These are phyloP conservation scores for Geotrichum siamense DNA, from an alignment of 1,139 yeast genomes.

Conservation along the genomic window DNA sequence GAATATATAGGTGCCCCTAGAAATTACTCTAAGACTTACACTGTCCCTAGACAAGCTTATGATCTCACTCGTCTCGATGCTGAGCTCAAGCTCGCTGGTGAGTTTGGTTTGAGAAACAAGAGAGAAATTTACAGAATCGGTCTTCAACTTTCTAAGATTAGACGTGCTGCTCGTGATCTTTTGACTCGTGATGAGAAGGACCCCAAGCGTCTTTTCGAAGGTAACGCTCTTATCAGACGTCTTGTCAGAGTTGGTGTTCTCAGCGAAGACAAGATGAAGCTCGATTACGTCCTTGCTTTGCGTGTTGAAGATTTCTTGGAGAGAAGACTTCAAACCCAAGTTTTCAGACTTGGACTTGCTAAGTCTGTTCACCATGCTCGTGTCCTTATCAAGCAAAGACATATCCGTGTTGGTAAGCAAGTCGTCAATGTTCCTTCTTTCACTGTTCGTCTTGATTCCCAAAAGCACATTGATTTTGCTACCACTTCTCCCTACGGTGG, in stretches of 20 bases:
- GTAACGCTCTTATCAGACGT: conserved; percentile 97
- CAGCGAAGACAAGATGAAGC: conserved; percentile 98
- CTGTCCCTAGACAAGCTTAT: conserved; percentile 98
- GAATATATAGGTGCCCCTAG: conserved; percentile 52
- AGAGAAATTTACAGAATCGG: conserved; percentile 98
- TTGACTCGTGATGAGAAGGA: conserved; percentile 99
- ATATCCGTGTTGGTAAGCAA: conserved; percentile 99
- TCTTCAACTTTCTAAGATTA: conserved; percentile 97
- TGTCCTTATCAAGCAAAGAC: conserved; percentile 97
- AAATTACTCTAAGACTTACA: conserved; percentile 98
- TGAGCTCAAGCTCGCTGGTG: conserved; percentile 99
- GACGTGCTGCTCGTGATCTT: conserved; percentile 99
- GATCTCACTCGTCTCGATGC: conserved; percentile 99
- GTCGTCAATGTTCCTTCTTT: conserved; percentile 97
- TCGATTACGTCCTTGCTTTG: conserved; percentile 98
- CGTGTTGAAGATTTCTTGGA: conserved; percentile 98
- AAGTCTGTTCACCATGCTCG: conserved; percentile 99
- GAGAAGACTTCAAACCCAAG: conserved; percentile 99
- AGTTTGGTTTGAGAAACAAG: conserved; percentile 99
- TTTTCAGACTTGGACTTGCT: conserved; percentile 99
- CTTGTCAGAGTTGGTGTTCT: conserved; percentile 98
- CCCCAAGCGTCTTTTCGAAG: conserved; percentile 99
- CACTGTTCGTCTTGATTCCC: conserved; percentile 99
- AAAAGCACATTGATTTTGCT: conserved; percentile 99
- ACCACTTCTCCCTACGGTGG: conserved; percentile 99